These are phyloP conservation scores for Ascochyta lentis DNA, from an alignment of 2,329 filamentous ascomycete genomes.

Conservation along the genomic window DNA sequence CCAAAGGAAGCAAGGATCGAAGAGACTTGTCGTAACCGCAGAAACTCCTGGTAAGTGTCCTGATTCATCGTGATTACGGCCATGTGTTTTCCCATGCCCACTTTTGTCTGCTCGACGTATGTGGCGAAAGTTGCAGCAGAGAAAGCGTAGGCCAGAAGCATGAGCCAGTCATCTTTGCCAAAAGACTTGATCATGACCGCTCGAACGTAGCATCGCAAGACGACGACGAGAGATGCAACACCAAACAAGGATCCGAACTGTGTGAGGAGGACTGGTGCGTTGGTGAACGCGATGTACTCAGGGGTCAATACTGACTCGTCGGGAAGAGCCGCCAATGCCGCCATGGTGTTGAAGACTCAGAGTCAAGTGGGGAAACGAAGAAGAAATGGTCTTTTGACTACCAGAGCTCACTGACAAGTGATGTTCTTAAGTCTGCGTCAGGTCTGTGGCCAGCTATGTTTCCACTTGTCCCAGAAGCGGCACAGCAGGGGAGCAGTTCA, in stretches of 20 bases:
- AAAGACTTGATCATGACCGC: conserved; percentile 56
- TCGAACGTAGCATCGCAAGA: conserved; percentile 56
- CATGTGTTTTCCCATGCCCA: conserved; percentile 58
- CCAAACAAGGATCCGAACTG: conserved; percentile 51
- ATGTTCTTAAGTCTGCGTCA: conserved; percentile 2
- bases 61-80: conserved; percentile 43
- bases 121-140: conserved; percentile 38
- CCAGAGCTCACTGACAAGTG: background rate
- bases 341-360: background rate
- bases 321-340: conserved; percentile 1
- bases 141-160: conserved; percentile 44
- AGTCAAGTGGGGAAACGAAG: background rate
- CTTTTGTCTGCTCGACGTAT: conserved; percentile 54
- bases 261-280: conserved; percentile 49
- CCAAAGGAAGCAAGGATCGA: conserved; percentile 57
- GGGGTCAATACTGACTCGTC: conserved; percentile 23
- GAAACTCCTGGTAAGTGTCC: conserved; percentile 45
- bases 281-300: conserved; percentile 47
- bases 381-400: conserved; percentile 1
- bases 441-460: background rate
- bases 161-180: conserved; percentile 59
- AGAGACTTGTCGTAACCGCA: conserved; percentile 53
- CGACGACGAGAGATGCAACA: conserved; percentile 48
- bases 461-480: conserved; percentile 1
- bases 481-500: conserved; percentile 6